Percentiles rank a stretch among this genome's conserved stretches.
Conservation (phyloP, 805 yeast genomes). For the Diddensiella transvaalensis region DNA sequence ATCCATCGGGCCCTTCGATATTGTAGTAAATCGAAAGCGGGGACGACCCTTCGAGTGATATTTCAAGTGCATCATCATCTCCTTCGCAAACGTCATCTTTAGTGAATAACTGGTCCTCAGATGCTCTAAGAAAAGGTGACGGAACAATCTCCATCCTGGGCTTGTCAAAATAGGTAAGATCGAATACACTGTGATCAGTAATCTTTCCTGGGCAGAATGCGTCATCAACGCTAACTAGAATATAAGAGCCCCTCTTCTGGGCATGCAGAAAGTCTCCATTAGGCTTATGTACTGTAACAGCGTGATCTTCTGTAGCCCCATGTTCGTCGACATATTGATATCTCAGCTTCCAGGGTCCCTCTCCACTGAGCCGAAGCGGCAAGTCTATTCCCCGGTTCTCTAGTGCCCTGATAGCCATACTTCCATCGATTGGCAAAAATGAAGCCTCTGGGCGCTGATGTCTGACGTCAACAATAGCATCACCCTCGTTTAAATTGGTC, state of each 20-base stretch:
- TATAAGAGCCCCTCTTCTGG: constrained; percentile 46
- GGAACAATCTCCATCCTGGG: constrained; percentile 44
- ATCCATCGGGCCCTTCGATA: constrained; percentile 21
- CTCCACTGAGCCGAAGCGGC: constrained; percentile 60
- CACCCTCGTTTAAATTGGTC: constrained; percentile 63
- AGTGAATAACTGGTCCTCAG: constrained; percentile 28
- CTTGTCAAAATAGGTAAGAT: constrained; percentile 42
- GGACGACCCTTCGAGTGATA: constrained; percentile 49
- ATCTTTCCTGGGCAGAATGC: constrained; percentile 50
- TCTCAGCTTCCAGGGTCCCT: constrained; percentile 45
- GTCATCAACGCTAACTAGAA: constrained; percentile 45
- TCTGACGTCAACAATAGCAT: constrained; percentile 64
- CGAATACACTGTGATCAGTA: constrained; percentile 35
- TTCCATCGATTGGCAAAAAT: constrained; percentile 42
- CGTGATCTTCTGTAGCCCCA: constrained; percentile 12
- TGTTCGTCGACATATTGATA: constrained; percentile 23
- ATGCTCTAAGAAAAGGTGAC: constrained; percentile 28
- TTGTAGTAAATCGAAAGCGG: constrained; percentile 72
- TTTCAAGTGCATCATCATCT: constrained; percentile 46
- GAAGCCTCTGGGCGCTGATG: constrained; percentile 61
- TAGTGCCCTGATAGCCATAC: constrained; percentile 25
- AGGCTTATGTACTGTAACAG: constrained; percentile 11
- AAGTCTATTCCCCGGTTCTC: constrained; percentile 59
- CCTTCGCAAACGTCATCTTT: constrained; percentile 47
- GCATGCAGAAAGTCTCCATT: constrained; percentile 35